Evolutionary conservation across 2,329 filamentous ascomycete species (phyloP).

Genomic region (Arthrobotrys megalospora): DNA sequence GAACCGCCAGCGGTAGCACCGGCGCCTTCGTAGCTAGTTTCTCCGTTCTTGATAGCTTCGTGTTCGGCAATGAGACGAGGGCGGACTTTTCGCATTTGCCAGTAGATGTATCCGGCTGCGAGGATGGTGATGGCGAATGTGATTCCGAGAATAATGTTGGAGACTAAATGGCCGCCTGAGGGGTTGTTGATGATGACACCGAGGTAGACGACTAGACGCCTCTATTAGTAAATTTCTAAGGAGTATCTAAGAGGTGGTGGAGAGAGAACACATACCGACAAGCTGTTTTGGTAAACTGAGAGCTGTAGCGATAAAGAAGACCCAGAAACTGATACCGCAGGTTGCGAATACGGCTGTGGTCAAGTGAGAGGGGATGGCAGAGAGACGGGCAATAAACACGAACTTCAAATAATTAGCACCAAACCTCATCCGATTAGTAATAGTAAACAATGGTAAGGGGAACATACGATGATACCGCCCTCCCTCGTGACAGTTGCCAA

Average conservation of each 20-base stretch:
- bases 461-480: constrained; percentile 67
- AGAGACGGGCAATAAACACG: constrained; percentile 68
- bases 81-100: constrained; percentile 66
- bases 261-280: constrained; percentile 62
- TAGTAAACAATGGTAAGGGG: neutral
- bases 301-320: constrained; percentile 68
- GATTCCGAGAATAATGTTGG: constrained; percentile 67
- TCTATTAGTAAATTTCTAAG: neutral
- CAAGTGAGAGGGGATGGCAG: constrained; percentile 68
- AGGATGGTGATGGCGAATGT: constrained; percentile 67
- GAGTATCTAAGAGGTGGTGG: neutral
- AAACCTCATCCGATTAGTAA: neutral
- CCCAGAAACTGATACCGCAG: constrained; percentile 69
- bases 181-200: constrained; percentile 66
- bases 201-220: constrained; percentile 67
- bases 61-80: constrained; percentile 52
- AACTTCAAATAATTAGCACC: constrained; percentile 62
- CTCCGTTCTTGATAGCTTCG: constrained; percentile 37
- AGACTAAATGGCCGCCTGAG: constrained; percentile 62
- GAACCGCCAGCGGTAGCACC: neutral
- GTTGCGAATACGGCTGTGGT: constrained; percentile 69
- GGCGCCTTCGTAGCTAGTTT: constrained; percentile 25
- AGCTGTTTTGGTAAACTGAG: constrained; percentile 69
- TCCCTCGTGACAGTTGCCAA: constrained; percentile 68
- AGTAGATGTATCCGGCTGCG: constrained; percentile 67